These are phyloP conservation scores for Excoecaria agallocha DNA, from an alignment of 345 rosid species.

Conservation along the genomic window DNA sequence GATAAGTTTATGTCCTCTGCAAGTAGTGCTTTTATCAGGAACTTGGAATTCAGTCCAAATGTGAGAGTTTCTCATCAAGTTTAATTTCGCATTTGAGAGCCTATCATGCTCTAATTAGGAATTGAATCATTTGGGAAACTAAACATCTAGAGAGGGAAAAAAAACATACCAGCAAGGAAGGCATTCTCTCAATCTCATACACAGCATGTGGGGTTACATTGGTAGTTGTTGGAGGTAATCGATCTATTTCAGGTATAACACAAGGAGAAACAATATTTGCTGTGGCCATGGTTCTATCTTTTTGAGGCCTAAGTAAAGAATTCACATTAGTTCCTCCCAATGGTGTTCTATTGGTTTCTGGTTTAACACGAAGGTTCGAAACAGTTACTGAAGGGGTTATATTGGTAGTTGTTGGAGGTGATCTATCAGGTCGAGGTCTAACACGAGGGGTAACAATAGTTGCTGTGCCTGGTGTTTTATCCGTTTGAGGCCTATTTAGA, in stretches of 20 bases:
- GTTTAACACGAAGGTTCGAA: conserved; percentile 4
- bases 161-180: conserved; percentile 25
- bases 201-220: conserved; percentile 6
- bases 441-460: conserved; percentile 12
- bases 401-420: conserved; percentile 8
- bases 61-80: background rate
- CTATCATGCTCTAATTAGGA: conserved; percentile 4
- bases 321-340: background rate
- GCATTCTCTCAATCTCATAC: conserved; percentile 14
- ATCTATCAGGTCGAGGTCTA: background rate
- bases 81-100: background rate
- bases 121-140: conserved; percentile 15
- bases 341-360: conserved; percentile 27
- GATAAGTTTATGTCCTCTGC: background rate
- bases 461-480: conserved; percentile 3
- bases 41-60: conserved; percentile 1
- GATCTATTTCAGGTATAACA: background rate
- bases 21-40: background rate
- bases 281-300: background rate
- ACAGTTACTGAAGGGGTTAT: conserved; percentile 12
- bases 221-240: conserved; percentile 7
- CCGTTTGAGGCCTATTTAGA: conserved; percentile 6
- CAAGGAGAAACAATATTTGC: conserved; percentile 19
- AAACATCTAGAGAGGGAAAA: conserved; percentile 6
- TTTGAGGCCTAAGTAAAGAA: conserved; percentile 1